Evolutionary conservation across 2,329 filamentous ascomycete species (phyloP), one percentile per base, ranked within the genome.

Genomic region (Cladosporium sp.): DNA sequence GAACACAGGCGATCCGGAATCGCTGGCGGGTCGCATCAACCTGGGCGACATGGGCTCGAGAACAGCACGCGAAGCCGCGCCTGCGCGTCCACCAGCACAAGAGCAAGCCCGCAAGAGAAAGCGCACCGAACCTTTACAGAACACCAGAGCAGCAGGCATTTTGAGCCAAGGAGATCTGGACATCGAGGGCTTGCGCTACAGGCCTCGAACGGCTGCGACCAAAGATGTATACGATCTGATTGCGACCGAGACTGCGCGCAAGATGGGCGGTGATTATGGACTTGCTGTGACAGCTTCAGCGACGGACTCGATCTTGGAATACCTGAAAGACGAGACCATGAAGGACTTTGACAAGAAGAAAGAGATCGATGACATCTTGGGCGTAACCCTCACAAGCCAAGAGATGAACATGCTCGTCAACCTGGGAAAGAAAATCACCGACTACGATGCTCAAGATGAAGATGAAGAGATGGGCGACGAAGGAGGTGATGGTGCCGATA

Each of bases 321-420:
- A 88, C 62, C 78, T 99, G 44, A 99, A 99, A 74, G 92, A 97
- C 66, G 92, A 97, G 62, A 89, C 92, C 62, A 79, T 97, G 77
- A 97, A 97, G 73, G 94, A 99, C 71, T 90, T 96, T 60, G 94
- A 99, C 72, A 97, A 95, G 80, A 99, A 99, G 79, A 96, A 92
- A 75, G 91, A 97, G 72, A 85, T 97, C 42, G 94, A 99, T 67
- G 94, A 97, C 63, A 85, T 97, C 59, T 75, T 99, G 40, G 94
- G 93, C n/a, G 83, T 83, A 35, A 85, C 86, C 0, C 83, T 97
- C 78, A 87, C 82, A 49, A 84, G 90, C 1, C 96, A 97, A 71
- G 88, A 96, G 72, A 99, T 97, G 78, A 97, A 97, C 70, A 93
- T 97, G 76, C 77, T 99, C 64, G 87, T 97, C 56, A 99, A 97